phyloP scores from a whole-genome alignment of 2,329 filamentous ascomycete genomes.

The Pseudopithomyces chartarum region DNA sequence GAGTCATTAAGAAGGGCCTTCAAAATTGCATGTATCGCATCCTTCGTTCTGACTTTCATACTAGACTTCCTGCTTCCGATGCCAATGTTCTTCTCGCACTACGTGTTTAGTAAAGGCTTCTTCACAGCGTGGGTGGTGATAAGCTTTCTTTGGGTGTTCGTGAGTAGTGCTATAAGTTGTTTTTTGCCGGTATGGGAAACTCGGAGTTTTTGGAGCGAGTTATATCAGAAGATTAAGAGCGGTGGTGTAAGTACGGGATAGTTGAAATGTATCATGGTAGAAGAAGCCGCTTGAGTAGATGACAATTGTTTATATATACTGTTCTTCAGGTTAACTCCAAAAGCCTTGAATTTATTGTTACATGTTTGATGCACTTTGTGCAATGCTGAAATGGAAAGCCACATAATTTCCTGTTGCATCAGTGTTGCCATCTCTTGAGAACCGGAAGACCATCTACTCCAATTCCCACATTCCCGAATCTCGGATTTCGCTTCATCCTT shows the following conservation, averaged over 20 bases:
- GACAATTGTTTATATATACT: neutral
- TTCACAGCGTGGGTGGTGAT: constrained; percentile 51
- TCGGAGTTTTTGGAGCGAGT: constrained; percentile 32
- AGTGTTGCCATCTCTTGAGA: no score
- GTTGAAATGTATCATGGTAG: neutral
- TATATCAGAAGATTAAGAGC: constrained; percentile 17
- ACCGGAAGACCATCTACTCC: no score
- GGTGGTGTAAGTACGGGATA: neutral
- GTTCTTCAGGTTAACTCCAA: no score
- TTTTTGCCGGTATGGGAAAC: constrained; percentile 52
- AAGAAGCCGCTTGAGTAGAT: neutral
- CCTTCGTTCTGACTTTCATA: constrained; percentile 46
- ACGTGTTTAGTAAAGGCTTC: constrained; percentile 48
- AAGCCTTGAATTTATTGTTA: no score
- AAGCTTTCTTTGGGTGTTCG: constrained; percentile 51
- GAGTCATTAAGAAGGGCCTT: constrained; percentile 38
- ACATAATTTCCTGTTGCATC: no score
- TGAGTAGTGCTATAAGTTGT: constrained; percentile 45
- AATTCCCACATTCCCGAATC: no score
- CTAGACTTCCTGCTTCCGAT: constrained; percentile 49
- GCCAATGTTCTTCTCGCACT: constrained; percentile 50
- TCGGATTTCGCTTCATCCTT: no score
- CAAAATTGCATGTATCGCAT: constrained; percentile 44
- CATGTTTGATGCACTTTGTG: no score
- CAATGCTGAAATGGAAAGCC: no score